Evolutionary conservation across 106 monocot species (phyloP), one percentile per base, ranked within the genome.

Genomic region (Apostasia shenzhenica): DNA sequence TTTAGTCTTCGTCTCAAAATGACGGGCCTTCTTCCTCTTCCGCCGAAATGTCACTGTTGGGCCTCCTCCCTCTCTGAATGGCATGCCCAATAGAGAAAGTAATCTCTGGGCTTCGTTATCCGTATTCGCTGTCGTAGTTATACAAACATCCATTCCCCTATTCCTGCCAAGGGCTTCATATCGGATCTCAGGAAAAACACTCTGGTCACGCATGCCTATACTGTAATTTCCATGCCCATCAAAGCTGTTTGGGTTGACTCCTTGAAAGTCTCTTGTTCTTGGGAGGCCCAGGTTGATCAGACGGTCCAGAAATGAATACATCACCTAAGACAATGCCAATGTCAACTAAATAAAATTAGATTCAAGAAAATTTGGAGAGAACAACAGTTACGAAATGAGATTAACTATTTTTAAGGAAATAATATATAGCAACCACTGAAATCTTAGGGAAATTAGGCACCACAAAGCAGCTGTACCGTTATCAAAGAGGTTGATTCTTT

Each of bases 181-280:
- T 41, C 83, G 70, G 63, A 99, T 85, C 84, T 99, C 97, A 0
- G 90, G 97, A 63, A 99, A 99, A 61, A 92, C 92, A 10, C 92
- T 91, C 73, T 89, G 89, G 66, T 99, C 89, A 6, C 83, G 75
- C 69, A 99, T 66, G 26, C 97, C 92, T 12, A 92, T 73, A 75
- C 85, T 86, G 79, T 80, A 99, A 69, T 99, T 99, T n/a, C 97
- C 97, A 59, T 84, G 84, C 63, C 97, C 90, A 51, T 99, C 97
- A 12, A 92, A 92, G 58, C 97, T 99, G 72, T 87, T 90, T 0
- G 89, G 89, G 64, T 87, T 99, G 8, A 85, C 57, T 48, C 97
- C 97, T 74, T 90, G 97, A 68, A 99, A 99, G 71, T 99, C 97
- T 48, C 85, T 80, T 3, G 89, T 90, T 67, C 97, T 78, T 10